phyloP scores from a whole-genome alignment of 352 stramenopile genomes.

The Pythium aquatile region DNA sequence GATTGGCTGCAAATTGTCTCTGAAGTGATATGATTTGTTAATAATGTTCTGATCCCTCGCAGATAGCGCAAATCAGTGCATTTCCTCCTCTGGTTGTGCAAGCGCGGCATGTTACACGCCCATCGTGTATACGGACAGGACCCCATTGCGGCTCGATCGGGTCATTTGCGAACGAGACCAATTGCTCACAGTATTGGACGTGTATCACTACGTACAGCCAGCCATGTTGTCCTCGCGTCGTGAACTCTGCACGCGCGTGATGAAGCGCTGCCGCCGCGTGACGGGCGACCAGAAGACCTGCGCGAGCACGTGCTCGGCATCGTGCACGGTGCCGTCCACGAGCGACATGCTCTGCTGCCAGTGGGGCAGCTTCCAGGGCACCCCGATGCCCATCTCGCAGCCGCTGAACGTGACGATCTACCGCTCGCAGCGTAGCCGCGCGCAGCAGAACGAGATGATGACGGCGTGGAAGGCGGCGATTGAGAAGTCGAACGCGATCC shows the following conservation, averaged over 20 bases:
- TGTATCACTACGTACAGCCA: neutral
- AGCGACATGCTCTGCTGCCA: conserved; percentile 27
- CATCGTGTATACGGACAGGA: neutral
- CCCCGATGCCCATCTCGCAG: neutral
- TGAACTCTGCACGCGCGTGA: conserved; percentile 17
- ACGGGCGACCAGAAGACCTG: conserved; percentile 57
- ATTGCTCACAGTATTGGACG: neutral
- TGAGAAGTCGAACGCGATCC: conserved; percentile 22
- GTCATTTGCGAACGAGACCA: conserved; percentile 6
- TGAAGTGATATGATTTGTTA: neutral
- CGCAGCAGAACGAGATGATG: conserved; percentile 26
- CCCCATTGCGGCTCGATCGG: neutral
- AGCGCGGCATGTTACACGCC: neutral
- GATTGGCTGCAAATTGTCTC: neutral
- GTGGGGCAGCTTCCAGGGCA: conserved; percentile 16
- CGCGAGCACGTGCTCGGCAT: conserved; percentile 9
- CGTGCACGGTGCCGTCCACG: neutral
- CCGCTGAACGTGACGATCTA: conserved; percentile 18
- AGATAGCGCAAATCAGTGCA: conserved; percentile 4
- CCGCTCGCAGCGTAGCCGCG: conserved; percentile 19
- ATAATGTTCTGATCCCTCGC: neutral
- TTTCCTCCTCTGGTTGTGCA: neutral
- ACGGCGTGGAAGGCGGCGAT: conserved; percentile 24
- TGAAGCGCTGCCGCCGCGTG: conserved; percentile 28
- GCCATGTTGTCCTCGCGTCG: conserved; percentile 8